These are phyloP conservation scores for Tetradesmus obliquus DNA, from an alignment of 139 green algal genomes.

Conservation along the genomic window DNA sequence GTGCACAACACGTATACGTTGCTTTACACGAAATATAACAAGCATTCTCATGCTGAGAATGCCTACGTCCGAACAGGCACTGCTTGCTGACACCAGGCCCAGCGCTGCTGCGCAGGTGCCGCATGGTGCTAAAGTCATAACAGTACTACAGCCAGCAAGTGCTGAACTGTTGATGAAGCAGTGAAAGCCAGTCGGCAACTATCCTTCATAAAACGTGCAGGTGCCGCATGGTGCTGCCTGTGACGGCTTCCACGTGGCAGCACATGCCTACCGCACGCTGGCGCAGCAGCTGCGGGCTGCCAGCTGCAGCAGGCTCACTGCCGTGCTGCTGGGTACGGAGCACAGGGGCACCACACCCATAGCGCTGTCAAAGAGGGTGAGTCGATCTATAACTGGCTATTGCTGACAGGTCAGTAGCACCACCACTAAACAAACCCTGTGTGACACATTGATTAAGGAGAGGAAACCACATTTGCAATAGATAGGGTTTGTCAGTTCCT, in stretches of 20 bases:
- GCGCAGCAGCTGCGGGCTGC: not conserved
- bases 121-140: slow-evolving; percentile 10
- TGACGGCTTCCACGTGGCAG: slow-evolving; percentile 31
- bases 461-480: too few species aligned
- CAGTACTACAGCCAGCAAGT: too few species aligned
- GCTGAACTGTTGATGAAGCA: too few species aligned
- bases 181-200: not conserved
- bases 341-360: slow-evolving; percentile 35
- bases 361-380: slow-evolving; percentile 30
- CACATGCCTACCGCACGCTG: not conserved
- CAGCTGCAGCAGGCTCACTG: slow-evolving; percentile 1
- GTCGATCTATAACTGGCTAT: not conserved
- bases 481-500: not conserved
- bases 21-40: too few species aligned
- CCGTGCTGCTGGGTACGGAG: slow-evolving; percentile 40
- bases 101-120: not conserved
- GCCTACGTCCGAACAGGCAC: not conserved
- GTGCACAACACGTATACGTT: too few species aligned
- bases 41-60: not conserved
- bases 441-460: too few species aligned
- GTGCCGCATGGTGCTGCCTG: slow-evolving; percentile 27
- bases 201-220: not conserved
- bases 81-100: not conserved
- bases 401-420: not conserved
- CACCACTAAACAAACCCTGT: not conserved